Evolutionary conservation across 2,329 filamentous ascomycete genomes (phyloP), one percentile per base, ranked within the genome.

Genomic region (Beauveria sp.): DNA sequence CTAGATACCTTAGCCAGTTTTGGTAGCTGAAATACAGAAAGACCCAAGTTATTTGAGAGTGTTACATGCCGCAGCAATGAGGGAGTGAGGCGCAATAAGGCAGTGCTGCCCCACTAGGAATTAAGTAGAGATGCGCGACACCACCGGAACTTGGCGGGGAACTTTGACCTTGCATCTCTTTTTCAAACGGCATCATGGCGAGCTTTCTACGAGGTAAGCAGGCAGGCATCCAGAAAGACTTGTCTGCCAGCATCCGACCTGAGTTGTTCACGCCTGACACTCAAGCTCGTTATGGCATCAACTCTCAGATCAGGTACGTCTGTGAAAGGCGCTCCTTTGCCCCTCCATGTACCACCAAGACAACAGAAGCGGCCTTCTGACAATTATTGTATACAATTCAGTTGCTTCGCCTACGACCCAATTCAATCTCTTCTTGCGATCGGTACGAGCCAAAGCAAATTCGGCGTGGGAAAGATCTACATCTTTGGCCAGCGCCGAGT

Each of bases 351-450:
- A 64, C 57, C 47, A 42, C 34, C 14, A 38, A 38, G 34, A 38
- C 14, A 16, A 10, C 14, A 38, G 34, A 38, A 38, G 34, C 34
- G 34, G 34, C 34, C 34, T 38, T 38, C 12, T 38, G 34, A 38
- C 34, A 58, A 69, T 65, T 65, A 12, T 49, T 66, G 65, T 62
- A 52, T 38, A 54, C 64, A 5, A 63, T 57, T 83, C 68, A 91
- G 90, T 68, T 89, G 89, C 65, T 78, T 98, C 66, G 89, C 92
- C 63, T 98, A 96, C 77, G 93, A 98, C 67, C 93, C 95, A 1
- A 83, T 97, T 14, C 95, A 99, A 72, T 96, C 93, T 30, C 86
- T 99, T 62, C 82, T 99, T 57, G 95, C 95, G 47, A 85, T 98
- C 65, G 95, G 92, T 63, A 99, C 95, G 47, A 90, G 86, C 71